A percentile compares a stretch with the other conserved stretches of the same genome.
Evolutionary conservation across 164 flowering plant species (phyloP).

Genomic region (Piper betle): DNA sequence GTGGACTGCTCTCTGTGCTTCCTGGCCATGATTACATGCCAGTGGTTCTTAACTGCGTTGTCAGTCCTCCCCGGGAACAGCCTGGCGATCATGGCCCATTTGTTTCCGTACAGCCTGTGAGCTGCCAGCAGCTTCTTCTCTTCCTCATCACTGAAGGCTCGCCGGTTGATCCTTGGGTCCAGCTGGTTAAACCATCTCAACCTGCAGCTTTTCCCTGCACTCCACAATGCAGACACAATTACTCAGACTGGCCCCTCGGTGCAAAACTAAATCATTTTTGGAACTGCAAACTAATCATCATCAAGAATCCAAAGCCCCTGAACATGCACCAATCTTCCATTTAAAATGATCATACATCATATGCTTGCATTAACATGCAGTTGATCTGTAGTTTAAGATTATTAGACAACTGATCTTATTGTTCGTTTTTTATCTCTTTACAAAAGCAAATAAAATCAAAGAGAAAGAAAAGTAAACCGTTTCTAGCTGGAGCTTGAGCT

Average conservation of each 20-base stretch:
- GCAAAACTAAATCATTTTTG: neutral
- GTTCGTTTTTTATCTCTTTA: no score
- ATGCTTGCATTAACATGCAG: no score
- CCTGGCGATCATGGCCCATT: conserved; percentile 73
- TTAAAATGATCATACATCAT: no score
- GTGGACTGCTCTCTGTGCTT: conserved; percentile 38
- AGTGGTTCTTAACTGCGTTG: conserved; percentile 77
- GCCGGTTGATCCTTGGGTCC: conserved; percentile 65
- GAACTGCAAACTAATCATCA: no score
- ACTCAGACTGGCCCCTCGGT: neutral
- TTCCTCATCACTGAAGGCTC: conserved; percentile 60
- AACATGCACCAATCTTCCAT: no score
- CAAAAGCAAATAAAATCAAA: neutral
- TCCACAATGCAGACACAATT: neutral
- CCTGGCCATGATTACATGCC: conserved; percentile 78
- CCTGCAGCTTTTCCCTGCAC: conserved; percentile 70
- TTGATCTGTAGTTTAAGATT: no score
- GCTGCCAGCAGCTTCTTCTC: conserved; percentile 60
- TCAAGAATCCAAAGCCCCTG: no score
- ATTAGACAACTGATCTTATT: no score
- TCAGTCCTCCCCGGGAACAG: conserved; percentile 75
- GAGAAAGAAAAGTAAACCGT: no score
- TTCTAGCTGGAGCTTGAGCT: no score
- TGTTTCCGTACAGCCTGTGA: conserved; percentile 49
- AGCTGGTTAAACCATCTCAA: conserved; percentile 82